Conservation (phyloP, 805 yeast species). For the Yamadazyma scolyti region DNA sequence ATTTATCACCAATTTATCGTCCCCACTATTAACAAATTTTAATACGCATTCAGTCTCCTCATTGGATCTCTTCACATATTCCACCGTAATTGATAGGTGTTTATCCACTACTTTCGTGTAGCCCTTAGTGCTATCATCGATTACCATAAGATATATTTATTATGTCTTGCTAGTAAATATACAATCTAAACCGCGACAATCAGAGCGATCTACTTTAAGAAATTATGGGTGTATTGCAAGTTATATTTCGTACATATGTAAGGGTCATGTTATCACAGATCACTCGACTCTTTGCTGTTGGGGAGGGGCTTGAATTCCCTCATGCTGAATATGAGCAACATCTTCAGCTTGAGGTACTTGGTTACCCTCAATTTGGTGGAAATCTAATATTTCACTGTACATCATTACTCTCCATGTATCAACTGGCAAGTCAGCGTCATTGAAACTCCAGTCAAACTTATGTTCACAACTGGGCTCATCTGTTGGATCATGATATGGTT, state of each 20-base stretch:
- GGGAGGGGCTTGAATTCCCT: constrained; percentile 24
- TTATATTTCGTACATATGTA: no score
- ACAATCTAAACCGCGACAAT: no score
- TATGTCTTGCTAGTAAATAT: not conserved
- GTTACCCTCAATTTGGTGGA: constrained; percentile 78
- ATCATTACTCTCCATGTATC: constrained; percentile 99
- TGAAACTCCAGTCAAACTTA: constrained; percentile 96
- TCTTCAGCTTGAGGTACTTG: constrained; percentile 11
- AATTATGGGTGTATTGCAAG: no score
- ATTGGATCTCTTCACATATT: constrained; percentile 9
- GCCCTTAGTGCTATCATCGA: no score
- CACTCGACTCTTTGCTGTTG: constrained; percentile 11
- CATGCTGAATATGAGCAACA: constrained; percentile 21
- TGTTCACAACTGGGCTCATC: constrained; percentile 95
- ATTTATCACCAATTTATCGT: constrained; percentile 8
- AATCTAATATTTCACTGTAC: constrained; percentile 95
- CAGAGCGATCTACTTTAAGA: no score
- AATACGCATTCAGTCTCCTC: constrained; percentile 17
- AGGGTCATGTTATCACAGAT: not conserved
- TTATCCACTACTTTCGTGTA: constrained; percentile 19
- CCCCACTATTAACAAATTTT: constrained; percentile 19
- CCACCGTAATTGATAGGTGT: constrained; percentile 16
- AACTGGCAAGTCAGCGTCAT: constrained; percentile 95
- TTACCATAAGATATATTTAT: not conserved
- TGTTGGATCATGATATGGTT: constrained; percentile 94